Conservation (phyloP, 768 basidiomycete genomes). For the Psilocybe sp. region DNA sequence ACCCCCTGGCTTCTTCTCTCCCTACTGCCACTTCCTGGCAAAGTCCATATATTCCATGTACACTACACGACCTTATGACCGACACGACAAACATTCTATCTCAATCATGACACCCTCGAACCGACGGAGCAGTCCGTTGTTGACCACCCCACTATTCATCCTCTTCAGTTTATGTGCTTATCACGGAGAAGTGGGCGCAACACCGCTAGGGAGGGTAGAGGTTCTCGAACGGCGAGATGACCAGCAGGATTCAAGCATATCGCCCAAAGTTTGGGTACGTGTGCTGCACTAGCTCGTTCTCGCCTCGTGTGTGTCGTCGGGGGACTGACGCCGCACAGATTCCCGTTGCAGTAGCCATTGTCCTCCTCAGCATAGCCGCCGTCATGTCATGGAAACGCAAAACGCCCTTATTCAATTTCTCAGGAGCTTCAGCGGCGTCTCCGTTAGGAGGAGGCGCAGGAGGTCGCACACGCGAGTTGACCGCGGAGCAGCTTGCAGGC, state of each 20-base stretch:
- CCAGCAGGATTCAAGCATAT: too few species aligned
- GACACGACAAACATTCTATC: constrained; percentile 6
- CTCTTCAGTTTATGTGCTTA: too few species aligned
- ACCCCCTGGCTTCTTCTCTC: constrained; percentile 6
- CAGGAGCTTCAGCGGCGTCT: constrained; percentile 3
- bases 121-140: background rate
- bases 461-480: constrained; percentile 30
- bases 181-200: too few species aligned
- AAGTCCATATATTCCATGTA: constrained; percentile 10
- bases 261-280: too few species aligned
- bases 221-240: too few species aligned
- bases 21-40: background rate
- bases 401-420: constrained; percentile 6
- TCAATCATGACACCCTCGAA: background rate
- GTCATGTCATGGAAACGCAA: background rate
- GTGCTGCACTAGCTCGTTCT: too few species aligned
- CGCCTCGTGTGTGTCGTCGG: too few species aligned
- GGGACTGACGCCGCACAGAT: too few species aligned
- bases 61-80: constrained; percentile 18
- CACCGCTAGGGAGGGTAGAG: too few species aligned
- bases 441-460: constrained; percentile 2
- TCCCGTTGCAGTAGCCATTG: too few species aligned
- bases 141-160: background rate
- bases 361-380: too few species aligned
- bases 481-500: constrained; percentile 58